phyloP scores from a whole-genome alignment of 768 basidiomycete species.

The Trametes cinnabarina region DNA sequence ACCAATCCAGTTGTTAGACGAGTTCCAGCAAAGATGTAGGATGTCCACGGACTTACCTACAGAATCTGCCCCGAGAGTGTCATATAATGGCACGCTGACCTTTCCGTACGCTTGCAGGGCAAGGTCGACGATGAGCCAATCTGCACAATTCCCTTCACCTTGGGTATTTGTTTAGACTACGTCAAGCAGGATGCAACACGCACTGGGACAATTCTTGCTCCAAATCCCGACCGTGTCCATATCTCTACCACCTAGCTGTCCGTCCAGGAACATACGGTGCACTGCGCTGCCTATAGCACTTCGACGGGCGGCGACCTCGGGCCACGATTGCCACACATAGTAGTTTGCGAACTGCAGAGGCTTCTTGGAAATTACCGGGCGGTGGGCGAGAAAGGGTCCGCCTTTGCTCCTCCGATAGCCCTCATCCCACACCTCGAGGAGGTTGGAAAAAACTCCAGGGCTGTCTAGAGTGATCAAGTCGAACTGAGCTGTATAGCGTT shows the following conservation, averaged over 20 bases:
- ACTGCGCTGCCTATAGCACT: slow-evolving; percentile 77
- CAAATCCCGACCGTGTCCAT: slow-evolving; percentile 79
- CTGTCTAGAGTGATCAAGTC: slow-evolving; percentile 43
- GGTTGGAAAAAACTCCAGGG: slow-evolving; percentile 50
- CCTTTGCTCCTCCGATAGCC: slow-evolving; percentile 54
- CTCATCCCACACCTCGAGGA: slow-evolving; percentile 61
- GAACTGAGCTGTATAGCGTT: slow-evolving; percentile 1
- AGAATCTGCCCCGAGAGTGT: slow-evolving; percentile 88
- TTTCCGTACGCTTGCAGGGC: slow-evolving; percentile 81
- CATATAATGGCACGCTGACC: slow-evolving; percentile 87
- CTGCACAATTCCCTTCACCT: slow-evolving; percentile 35
- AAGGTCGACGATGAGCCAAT: slow-evolving; percentile 93
- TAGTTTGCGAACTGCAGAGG: slow-evolving; percentile 67
- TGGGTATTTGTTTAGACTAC: not conserved
- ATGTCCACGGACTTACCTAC: slow-evolving; percentile 58
- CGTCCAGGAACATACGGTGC: slow-evolving; percentile 58
- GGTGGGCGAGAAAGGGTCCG: slow-evolving; percentile 61
- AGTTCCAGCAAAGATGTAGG: slow-evolving; percentile 22
- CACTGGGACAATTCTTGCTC: slow-evolving; percentile 80
- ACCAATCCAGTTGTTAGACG: slow-evolving; percentile 4
- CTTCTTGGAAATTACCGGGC: slow-evolving; percentile 59
- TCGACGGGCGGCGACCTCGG: slow-evolving; percentile 66
- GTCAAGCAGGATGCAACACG: slow-evolving; percentile 10
- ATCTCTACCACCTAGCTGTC: slow-evolving; percentile 61
- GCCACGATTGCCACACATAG: slow-evolving; percentile 78